Base-by-base conservation (phyloP, 441 rosid genomes). In the Croton setiger region DNA sequence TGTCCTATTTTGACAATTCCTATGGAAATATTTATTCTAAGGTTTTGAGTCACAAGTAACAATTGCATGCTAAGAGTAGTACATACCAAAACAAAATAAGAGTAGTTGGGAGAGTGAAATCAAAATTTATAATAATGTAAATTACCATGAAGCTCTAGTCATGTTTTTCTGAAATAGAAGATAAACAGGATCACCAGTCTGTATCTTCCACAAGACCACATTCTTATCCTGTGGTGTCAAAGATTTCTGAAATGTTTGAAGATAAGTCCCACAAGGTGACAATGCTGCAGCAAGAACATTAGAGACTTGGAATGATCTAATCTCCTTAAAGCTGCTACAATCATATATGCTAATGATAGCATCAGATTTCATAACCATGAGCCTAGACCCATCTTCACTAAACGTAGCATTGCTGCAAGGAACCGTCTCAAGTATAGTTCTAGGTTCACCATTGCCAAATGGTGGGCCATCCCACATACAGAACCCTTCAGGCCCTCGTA, bases 401-500 rank as follows among this genome's bases (percentile, higher is more conserved):
- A 91, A 90, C 70, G 71, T 74, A 0, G 90, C 84, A 71, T 60
- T 86, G 53, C 73, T 82, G 75, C 98, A 90, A 5, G 90, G 74
- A 79, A 86, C 83, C 66, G 68, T 81, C 39, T 86, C 93, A 9
- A 86, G 81, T 81, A 86, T 89, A 47, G 74, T 45, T 53, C 74
- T 75, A 2, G 97, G 98, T 44, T 87, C 85, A 71, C 78, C 78
- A 35, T 83, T 84, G 59, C 49, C 67, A 27, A 89, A 89, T 10
- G 98, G 97, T 60, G 96, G 98, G 7, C 95, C 98, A 69, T 78
- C 82, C 97, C 96, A 91, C 35, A 89, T 72, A 66, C 72, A 76
- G 53, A 82, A 91, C n/a, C 95, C 87, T 13, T 88, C 95, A 3
- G 93, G 89, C 68, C 85, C 93, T 66, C 96, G 81, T 75, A 91